These are phyloP conservation scores for Mollisia scopiformis DNA, from an alignment of 2,329 filamentous ascomycete species.

Conservation along the genomic window DNA sequence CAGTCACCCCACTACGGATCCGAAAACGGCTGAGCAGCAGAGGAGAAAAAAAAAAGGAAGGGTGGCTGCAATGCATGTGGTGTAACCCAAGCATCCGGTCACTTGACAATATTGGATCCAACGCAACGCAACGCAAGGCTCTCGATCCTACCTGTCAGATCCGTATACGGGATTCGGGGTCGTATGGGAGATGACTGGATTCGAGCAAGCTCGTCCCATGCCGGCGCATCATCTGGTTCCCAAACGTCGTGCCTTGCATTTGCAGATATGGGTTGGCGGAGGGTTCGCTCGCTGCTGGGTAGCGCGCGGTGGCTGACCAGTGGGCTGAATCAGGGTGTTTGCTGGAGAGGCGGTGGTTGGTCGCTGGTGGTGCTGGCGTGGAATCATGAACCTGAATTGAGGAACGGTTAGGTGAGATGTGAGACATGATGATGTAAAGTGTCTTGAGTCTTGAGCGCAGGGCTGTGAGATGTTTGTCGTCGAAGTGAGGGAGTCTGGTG, in stretches of 20 bases:
- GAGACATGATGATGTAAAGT: constrained; percentile 7
- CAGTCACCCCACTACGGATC: background rate
- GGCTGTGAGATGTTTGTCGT: no score
- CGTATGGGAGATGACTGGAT: background rate
- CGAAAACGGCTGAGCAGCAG: no score
- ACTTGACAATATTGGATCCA: constrained; percentile 6
- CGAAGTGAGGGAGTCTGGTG: background rate
- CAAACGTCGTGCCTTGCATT: constrained; percentile 22
- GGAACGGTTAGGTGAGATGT: background rate
- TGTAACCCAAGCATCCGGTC: constrained; percentile 1
- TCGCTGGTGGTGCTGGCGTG: background rate
- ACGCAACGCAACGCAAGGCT: no score
- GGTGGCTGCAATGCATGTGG: background rate
- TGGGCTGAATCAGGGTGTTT: background rate
- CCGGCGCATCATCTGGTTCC: constrained; percentile 19
- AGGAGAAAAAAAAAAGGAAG: background rate
- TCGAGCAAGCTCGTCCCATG: background rate
- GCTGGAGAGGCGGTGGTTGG: background rate
- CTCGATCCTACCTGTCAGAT: constrained; percentile 1
- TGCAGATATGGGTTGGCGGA: constrained; percentile 10
- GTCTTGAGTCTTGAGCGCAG: constrained; percentile 3
- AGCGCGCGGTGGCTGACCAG: constrained; percentile 1
- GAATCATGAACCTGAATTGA: no score
- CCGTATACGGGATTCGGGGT: background rate
- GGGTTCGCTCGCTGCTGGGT: background rate